A percentile compares a stretch with the other conserved stretches of the same genome.
Conservation (phyloP, 768 basidiomycete genomes). For the Holtermannia corniformis region DNA sequence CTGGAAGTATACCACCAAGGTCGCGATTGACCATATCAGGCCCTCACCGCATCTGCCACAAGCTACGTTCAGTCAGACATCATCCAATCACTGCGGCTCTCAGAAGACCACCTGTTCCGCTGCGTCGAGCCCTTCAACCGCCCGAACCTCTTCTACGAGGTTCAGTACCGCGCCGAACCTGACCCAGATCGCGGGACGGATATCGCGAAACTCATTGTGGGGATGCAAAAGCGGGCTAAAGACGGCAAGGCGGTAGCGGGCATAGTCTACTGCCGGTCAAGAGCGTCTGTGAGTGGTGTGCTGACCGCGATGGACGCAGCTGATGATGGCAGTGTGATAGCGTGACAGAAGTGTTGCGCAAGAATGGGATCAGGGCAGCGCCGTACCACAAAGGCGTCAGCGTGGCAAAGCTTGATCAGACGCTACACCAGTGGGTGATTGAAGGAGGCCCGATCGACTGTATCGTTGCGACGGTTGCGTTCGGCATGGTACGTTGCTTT, state of each 20-base stretch:
- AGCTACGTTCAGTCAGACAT: conserved; percentile 38
- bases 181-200: conserved; percentile 5
- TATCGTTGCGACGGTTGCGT: conserved; percentile 39
- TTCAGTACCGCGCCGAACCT: conserved; percentile 10
- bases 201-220: conserved; percentile 30
- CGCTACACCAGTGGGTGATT: conserved; percentile 11
- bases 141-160: conserved; percentile 42
- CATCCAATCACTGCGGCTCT: conserved; percentile 27
- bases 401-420: conserved; percentile 9
- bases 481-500: conserved; percentile 39
- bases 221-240: conserved; percentile 9
- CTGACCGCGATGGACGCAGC: neutral
- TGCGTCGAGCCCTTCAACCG: conserved; percentile 42
- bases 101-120: conserved; percentile 30
- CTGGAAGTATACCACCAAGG: neutral
- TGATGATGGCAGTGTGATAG: conserved; percentile 25
- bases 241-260: neutral
- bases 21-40: conserved; percentile 16
- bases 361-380: conserved; percentile 24
- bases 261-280: conserved; percentile 32
- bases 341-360: conserved; percentile 19
- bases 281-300: conserved; percentile 18
- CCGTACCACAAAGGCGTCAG: conserved; percentile 28
- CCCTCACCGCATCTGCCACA: conserved; percentile 42
- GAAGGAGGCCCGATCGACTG: conserved; percentile 21